phyloP scores from a whole-genome alignment of 495 filamentous ascomycete genomes.

The Xylaria venustula region DNA sequence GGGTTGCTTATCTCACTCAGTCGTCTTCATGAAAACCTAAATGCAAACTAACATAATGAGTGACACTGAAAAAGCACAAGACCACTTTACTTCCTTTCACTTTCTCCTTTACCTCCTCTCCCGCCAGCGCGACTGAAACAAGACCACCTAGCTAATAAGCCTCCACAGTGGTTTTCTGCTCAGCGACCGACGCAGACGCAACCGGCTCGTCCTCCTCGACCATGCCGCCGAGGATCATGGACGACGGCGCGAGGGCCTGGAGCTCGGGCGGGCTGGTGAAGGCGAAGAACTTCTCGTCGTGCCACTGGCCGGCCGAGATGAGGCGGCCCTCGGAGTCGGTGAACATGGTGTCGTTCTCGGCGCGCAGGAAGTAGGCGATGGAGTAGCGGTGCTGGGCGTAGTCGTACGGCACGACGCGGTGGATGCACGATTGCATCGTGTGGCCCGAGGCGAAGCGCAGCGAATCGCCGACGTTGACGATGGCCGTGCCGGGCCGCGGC shows the following conservation, averaged over 20 bases:
- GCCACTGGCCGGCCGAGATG: slow-evolving; percentile 52
- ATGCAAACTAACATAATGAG: no score
- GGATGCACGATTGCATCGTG: slow-evolving; percentile 53
- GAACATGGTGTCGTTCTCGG: slow-evolving; percentile 53
- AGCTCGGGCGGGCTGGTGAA: slow-evolving; percentile 47
- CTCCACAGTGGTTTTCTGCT: not conserved
- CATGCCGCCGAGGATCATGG: slow-evolving; percentile 47
- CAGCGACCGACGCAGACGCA: slow-evolving; percentile 4
- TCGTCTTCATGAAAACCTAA: no score
- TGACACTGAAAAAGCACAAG: no score
- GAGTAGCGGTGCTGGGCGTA: slow-evolving; percentile 52
- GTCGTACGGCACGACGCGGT: slow-evolving; percentile 55
- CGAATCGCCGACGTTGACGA: slow-evolving; percentile 60
- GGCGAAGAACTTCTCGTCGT: slow-evolving; percentile 57
- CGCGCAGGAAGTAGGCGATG: slow-evolving; percentile 58
- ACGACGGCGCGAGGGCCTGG: slow-evolving; percentile 42
- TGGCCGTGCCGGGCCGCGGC: slow-evolving; percentile 46
- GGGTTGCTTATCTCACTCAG: no score
- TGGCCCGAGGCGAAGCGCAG: slow-evolving; percentile 51
- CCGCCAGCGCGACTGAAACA: no score
- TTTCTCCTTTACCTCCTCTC: no score
- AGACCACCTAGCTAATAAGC: slow-evolving; percentile 2
- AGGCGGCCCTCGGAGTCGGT: slow-evolving; percentile 48
- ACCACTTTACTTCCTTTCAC: no score
- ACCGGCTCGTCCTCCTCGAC: slow-evolving; percentile 37